phyloP scores from a whole-genome alignment of 139 green algal genomes.

The Coelastrella sp. region DNA sequence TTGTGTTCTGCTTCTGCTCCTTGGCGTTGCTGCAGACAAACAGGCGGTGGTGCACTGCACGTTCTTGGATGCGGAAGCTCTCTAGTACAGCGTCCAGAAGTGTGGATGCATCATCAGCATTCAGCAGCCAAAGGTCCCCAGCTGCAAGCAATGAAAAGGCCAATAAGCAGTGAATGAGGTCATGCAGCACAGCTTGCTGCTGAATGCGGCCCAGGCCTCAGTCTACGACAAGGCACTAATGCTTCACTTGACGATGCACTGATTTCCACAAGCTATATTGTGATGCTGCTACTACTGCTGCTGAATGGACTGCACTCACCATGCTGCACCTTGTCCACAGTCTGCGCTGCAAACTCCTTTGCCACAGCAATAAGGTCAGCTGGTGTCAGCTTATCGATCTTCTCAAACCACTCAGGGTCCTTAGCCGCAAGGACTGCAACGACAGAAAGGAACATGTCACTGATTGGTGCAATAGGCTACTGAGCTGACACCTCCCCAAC shows the following conservation, averaged over 20 bases:
- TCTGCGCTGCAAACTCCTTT: constrained; percentile 37
- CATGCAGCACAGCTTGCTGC: neutral
- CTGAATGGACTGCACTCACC: constrained; percentile 38
- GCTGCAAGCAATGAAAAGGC: too few species aligned
- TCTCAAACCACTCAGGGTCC: constrained; percentile 49
- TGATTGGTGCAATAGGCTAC: neutral
- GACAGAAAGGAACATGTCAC: neutral
- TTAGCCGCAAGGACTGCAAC: constrained; percentile 21
- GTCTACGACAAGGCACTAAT: too few species aligned
- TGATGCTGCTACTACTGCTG: neutral
- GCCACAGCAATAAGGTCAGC: constrained; percentile 29
- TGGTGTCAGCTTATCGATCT: constrained; percentile 30
- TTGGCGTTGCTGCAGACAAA: constrained; percentile 50
- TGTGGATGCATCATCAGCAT: constrained; percentile 28
- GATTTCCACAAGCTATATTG: neutral
- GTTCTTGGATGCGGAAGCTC: constrained; percentile 50
- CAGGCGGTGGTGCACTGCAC: constrained; percentile 56
- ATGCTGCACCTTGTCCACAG: constrained; percentile 53
- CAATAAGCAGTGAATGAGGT: neutral
- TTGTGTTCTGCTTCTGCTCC: constrained; percentile 35
- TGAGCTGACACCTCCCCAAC: neutral
- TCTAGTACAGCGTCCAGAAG: constrained; percentile 49
- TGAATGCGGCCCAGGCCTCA: too few species aligned
- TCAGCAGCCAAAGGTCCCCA: constrained; percentile 53
- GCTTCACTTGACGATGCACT: too few species aligned